phyloP scores from a whole-genome alignment of 2,329 filamentous ascomycete genomes.

The Ilyonectria sp. region DNA sequence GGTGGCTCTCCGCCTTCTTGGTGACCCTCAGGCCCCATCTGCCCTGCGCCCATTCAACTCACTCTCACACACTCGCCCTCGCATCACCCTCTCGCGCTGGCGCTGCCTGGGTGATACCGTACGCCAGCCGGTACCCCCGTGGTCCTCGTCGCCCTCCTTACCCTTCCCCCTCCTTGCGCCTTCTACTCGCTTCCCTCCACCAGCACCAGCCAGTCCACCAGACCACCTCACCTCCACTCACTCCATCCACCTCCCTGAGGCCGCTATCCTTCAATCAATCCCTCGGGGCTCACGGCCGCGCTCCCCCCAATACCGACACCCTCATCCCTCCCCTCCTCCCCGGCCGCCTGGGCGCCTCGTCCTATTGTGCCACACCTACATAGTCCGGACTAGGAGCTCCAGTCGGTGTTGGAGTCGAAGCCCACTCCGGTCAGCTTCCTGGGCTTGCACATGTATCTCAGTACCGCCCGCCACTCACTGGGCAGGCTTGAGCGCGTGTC shows the following conservation, averaged over 20 bases:
- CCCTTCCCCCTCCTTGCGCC: slow-evolving; percentile 16
- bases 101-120: slow-evolving; percentile 21
- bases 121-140: slow-evolving; percentile 7
- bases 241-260: slow-evolving; percentile 42
- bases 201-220: slow-evolving; percentile 5
- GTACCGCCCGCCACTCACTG: slow-evolving; percentile 28
- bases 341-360: slow-evolving; percentile 37
- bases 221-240: slow-evolving; percentile 32
- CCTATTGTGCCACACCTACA: slow-evolving; percentile 46
- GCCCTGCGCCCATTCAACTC: slow-evolving; percentile 26
- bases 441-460: slow-evolving; percentile 23
- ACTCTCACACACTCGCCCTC: slow-evolving; percentile 26
- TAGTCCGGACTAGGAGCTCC: slow-evolving; percentile 25
- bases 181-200: slow-evolving; percentile 15
- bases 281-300: slow-evolving; percentile 41
- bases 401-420: slow-evolving; percentile 28
- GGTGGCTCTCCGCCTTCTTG: background rate
- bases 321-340: slow-evolving; percentile 41
- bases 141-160: slow-evolving; percentile 5
- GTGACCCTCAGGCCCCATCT: slow-evolving; percentile 15
- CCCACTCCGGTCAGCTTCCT: slow-evolving; percentile 21
- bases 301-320: slow-evolving; percentile 42
- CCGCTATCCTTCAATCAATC: slow-evolving; percentile 49
- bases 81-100: slow-evolving; percentile 20
- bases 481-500: slow-evolving; percentile 24